Base-by-base conservation (phyloP, 2,329 filamentous ascomycete genomes). In the Blumeriella jaapii region DNA sequence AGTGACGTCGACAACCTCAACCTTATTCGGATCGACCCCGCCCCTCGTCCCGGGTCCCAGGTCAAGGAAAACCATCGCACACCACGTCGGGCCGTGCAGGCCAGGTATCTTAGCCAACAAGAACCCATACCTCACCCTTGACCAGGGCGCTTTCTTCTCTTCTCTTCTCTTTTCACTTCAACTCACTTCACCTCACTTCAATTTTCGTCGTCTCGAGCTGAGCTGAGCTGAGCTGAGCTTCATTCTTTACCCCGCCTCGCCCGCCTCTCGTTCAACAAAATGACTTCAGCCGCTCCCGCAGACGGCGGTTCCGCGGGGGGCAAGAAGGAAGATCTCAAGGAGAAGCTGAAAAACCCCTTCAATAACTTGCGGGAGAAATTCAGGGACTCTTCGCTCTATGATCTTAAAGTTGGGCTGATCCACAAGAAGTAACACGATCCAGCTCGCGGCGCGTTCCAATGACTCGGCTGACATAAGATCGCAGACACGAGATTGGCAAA, bases 401-500 rank as follows among this genome's bases (percentile, higher is more conserved):
- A 75, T 44, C 61, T 65, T 44, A 78, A 77, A 52, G 58, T 75
- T 35, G 59, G 60, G 25, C 52, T 78, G 20, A 65, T 64, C 34
- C 67, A 78, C 50, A 68, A 72, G 50, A 78, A 78, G 72, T 74
- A 51, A 24, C 55, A 41, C 10, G 12, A 28, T n/a, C 14, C 11
- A n/a, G 11, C 10, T 12, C 10, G 10, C 2, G 18, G 26, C 13
- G 27, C 16, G 17, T 15, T 10, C n/a, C 19, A 45, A 34, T 28
- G 30, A 18, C 4, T 24, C 29, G 27, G 44, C 27, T 31, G 20
- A 34, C 17, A 9, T 12, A 10, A 11, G 16, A 12, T 11, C n/a
- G n/a, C 29, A 69, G 65, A 29, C 62, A 77, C 45, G 64, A 75
- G 40, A 64, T 78, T 48, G 74, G 74, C 34, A 79, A 79, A 53